Conservation (phyloP, 1,139 yeast species). For the Candida pseudoviswanathii region DNA sequence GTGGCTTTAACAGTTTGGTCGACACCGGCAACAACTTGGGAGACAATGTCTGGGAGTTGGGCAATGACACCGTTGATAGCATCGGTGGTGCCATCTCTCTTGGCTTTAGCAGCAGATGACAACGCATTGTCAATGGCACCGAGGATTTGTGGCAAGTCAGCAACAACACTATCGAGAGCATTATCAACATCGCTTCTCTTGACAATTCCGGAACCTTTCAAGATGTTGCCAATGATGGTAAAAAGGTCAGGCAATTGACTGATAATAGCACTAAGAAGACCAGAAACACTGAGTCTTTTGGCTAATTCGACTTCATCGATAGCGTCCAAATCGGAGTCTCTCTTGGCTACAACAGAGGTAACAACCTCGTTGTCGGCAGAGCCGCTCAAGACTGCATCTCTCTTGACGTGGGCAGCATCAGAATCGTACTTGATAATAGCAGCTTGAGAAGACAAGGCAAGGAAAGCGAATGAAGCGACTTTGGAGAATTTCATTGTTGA, state of each 20-base stretch:
- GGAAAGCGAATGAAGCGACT: constrained; percentile 6
- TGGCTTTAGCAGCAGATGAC: background rate
- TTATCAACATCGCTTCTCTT: constrained; percentile 4
- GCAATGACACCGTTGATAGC: background rate
- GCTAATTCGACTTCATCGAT: background rate
- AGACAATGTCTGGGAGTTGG: constrained; percentile 2
- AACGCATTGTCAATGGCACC: background rate
- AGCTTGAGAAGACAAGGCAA: constrained; percentile 5
- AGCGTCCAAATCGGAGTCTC: background rate
- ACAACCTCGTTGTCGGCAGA: background rate
- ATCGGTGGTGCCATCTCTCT: constrained; percentile 1
- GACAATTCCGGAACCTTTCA: background rate
- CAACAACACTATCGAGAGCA: constrained; percentile 2
- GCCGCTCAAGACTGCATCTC: background rate
- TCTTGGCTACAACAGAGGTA: background rate
- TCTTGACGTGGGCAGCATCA: background rate
- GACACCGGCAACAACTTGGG: constrained; percentile 4
- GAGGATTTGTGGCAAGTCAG: constrained; percentile 2
- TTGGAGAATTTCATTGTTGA: constrained; percentile 6
- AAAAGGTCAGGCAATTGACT: background rate
- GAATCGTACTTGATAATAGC: constrained; percentile 1
- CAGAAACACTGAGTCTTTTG: background rate
- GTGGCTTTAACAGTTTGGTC: background rate
- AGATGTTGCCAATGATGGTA: background rate
- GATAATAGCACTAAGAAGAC: background rate